Evolutionary conservation across 2,329 filamentous ascomycete species (phyloP).

Genomic region (Fusarium agapanthi): DNA sequence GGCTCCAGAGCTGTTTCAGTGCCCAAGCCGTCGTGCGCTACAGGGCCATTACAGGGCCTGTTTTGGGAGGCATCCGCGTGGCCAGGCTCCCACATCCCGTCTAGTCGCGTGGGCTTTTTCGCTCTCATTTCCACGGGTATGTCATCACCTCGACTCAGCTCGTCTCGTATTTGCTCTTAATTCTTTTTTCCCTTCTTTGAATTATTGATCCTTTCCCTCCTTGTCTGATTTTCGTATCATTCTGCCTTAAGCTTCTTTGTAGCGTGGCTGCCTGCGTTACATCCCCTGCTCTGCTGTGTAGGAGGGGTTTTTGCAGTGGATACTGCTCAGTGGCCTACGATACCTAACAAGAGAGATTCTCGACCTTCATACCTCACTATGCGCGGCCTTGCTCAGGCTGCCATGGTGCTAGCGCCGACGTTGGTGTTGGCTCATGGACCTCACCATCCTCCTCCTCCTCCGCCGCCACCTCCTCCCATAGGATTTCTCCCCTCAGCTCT

Average conservation of each 20-base stretch:
- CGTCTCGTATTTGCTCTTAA: neutral
- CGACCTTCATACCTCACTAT: slow-evolving; percentile 27
- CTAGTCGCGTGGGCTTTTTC: slow-evolving; percentile 18
- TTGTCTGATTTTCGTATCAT: slow-evolving; percentile 17
- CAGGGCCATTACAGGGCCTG: slow-evolving; percentile 10
- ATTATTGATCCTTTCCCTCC: neutral
- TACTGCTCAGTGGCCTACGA: neutral
- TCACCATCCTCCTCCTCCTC: slow-evolving; percentile 18
- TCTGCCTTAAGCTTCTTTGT: slow-evolving; percentile 19
- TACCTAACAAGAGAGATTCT: neutral
- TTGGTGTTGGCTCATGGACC: slow-evolving; percentile 35
- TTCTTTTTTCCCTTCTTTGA: slow-evolving; percentile 8
- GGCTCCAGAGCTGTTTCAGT: slow-evolving; percentile 19
- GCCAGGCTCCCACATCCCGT: slow-evolving; percentile 30
- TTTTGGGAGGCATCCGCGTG: slow-evolving; percentile 24
- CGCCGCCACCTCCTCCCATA: slow-evolving; percentile 23
- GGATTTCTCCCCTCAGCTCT: slow-evolving; percentile 27
- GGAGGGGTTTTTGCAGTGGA: slow-evolving; percentile 2
- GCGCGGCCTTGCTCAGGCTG: slow-evolving; percentile 44
- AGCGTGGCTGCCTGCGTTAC: slow-evolving; percentile 6
- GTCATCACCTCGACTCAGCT: neutral
- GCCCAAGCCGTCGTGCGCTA: neutral
- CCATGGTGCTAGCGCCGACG: slow-evolving; percentile 39
- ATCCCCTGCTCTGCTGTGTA: neutral
- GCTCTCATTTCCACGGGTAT: slow-evolving; percentile 12